Evolutionary conservation across 2,329 filamentous ascomycete genomes (phyloP), one percentile per base, ranked within the genome.

Genomic region (Fulvia fulva): DNA sequence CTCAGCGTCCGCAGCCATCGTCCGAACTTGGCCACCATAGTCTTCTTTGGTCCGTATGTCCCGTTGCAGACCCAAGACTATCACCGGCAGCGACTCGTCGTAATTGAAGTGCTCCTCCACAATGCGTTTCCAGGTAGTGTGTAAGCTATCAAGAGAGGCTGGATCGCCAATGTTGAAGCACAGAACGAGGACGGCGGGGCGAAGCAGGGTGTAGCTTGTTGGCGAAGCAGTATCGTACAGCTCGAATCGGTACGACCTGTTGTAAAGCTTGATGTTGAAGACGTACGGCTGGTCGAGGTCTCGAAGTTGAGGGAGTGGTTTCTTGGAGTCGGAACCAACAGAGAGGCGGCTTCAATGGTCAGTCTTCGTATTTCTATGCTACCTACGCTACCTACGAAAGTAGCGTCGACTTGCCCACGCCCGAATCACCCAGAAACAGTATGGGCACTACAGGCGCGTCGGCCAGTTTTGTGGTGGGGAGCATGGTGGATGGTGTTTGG

Each of bases 341-440:
- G 68, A 68, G n/a, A 73, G 55, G 28, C 66, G 70, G 23, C 63
- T 71, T 57, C 5, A 26, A 50, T 26, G 22, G 30, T 57, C 57
- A 59, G 53, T 50, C 8, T 32, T 14, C 12, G 12, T 14, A 32
- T 32, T 51, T 19, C 47, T 44, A 11, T 14, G 26, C 47, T 50
- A 50, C 25, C n/a, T 50, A 32, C 23, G 16, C 23, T 32, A 50
- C 82, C 70, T 75, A 85, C 81, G 83, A 83, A 61, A 87, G 71
- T 62, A 87, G 86, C 9, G 82, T 84, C 52, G 83, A 83, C 72
- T 86, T 87, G 57, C 84, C 84, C 47, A 84, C 82, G 52, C 80
- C 82, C 37, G 78, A 68, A 58, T 86, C 83, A 53, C 84, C 84
- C 2, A 87, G 74, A 16, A 87, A 73, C 6, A 87, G 75, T 51